These are phyloP conservation scores for Phoma herbarum DNA, from an alignment of 2,329 filamentous ascomycete species.

Conservation along the genomic window DNA sequence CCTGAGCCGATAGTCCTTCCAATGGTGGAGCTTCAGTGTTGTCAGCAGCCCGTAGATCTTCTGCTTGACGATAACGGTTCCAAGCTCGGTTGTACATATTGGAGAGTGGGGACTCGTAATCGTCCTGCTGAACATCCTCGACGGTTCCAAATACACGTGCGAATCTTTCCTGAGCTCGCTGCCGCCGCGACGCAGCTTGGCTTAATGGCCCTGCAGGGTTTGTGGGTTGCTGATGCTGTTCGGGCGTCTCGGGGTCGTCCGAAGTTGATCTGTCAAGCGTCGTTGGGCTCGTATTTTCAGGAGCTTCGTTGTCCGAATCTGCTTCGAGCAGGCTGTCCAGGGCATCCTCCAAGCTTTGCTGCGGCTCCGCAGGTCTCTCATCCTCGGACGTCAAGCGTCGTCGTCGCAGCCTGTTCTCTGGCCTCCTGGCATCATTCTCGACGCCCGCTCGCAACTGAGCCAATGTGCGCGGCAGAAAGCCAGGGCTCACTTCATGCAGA, in stretches of 20 bases:
- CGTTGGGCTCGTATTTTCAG: background rate
- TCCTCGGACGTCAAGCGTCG: conserved; percentile 36
- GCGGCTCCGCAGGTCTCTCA: conserved; percentile 33
- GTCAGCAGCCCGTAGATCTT: conserved; percentile 43
- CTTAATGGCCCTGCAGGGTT: conserved; percentile 20
- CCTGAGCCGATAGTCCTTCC: conserved; percentile 33
- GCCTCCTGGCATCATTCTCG: conserved; percentile 40
- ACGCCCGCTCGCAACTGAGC: conserved; percentile 53
- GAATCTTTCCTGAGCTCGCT: conserved; percentile 41
- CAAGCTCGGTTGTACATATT: conserved; percentile 58
- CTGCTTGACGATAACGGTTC: conserved; percentile 55
- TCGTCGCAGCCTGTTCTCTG: conserved; percentile 42
- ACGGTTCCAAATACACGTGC: conserved; percentile 56
- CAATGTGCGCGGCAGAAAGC: conserved; percentile 57
- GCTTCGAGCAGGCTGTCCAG: conserved; percentile 46
- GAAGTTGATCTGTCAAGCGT: conserved; percentile 5
- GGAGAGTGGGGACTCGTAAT: conserved; percentile 59
- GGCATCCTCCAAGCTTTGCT: conserved; percentile 46
- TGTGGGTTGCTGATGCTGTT: background rate
- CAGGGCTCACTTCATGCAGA: conserved; percentile 57
- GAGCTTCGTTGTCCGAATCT: conserved; percentile 31
- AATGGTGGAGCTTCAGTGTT: conserved; percentile 32
- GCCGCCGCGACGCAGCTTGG: conserved; percentile 28
- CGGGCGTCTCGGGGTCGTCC: background rate
- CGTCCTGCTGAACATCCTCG: conserved; percentile 58